Conservation (phyloP, 1,139 yeast genomes). For the Blastobotrys proliferans region DNA sequence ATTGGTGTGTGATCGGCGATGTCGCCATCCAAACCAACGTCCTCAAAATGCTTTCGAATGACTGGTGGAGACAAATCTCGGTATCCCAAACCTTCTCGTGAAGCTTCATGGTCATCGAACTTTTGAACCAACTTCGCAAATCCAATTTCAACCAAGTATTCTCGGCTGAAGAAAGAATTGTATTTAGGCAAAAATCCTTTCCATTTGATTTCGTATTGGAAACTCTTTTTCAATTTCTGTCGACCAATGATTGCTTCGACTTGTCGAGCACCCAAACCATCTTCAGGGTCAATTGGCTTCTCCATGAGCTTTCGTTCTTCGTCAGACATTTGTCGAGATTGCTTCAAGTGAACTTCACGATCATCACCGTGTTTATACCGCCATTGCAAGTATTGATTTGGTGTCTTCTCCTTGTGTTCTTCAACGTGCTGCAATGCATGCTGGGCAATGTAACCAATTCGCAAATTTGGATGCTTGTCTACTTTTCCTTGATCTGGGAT, state of each 20-base stretch:
- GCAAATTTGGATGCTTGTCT: constrained; percentile 95
- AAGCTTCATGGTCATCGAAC: constrained; percentile 97
- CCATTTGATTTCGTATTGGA: constrained; percentile 98
- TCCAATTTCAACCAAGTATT: constrained; percentile 71
- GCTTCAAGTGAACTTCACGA: constrained; percentile 91
- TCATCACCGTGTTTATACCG: constrained; percentile 97
- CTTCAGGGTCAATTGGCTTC: constrained; percentile 73
- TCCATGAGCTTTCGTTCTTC: constrained; percentile 80
- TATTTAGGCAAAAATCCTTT: constrained; percentile 86
- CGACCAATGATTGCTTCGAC: constrained; percentile 96
- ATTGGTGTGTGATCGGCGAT: constrained; percentile 97
- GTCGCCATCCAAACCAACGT: constrained; percentile 94
- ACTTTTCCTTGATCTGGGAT: constrained; percentile 84
- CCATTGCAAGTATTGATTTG: constrained; percentile 97
- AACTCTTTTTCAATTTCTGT: constrained; percentile 91
- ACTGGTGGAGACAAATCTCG: constrained; percentile 89
- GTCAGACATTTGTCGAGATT: constrained; percentile 80
- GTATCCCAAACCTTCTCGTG: constrained; percentile 97
- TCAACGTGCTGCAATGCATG: constrained; percentile 97
- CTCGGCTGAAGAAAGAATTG: constrained; percentile 91
- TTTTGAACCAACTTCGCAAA: constrained; percentile 85
- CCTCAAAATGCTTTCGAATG: constrained; percentile 94
- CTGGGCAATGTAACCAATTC: constrained; percentile 98
- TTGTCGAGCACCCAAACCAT: constrained; percentile 84
- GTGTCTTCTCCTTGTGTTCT: constrained; percentile 95